Percentiles rank a stretch among this genome's conserved stretches.
These are phyloP conservation scores for Biscutella laevigata DNA, from an alignment of 441 rosid species.

Conservation along the genomic window DNA sequence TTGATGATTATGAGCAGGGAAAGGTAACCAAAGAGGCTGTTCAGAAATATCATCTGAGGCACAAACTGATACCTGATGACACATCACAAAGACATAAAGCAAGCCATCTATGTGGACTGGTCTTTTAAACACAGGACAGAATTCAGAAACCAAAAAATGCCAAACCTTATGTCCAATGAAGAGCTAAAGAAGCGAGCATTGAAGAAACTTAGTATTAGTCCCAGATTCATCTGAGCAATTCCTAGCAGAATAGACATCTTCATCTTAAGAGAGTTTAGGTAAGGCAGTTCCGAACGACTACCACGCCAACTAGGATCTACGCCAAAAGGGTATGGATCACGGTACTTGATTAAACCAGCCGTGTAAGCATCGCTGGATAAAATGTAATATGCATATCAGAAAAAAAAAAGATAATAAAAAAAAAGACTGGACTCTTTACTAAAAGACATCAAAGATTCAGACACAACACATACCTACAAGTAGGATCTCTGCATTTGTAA, in stretches of 20 bases:
- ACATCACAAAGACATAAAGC: slow-evolving; percentile 4
- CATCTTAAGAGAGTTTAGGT: slow-evolving; percentile 91
- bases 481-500: slow-evolving; percentile 72
- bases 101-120: slow-evolving; percentile 2
- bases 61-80: slow-evolving; percentile 81
- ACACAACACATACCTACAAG: slow-evolving; percentile 53
- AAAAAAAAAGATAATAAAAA: neutral
- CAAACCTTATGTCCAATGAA: slow-evolving; percentile 73
- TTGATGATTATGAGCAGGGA: slow-evolving; percentile 80
- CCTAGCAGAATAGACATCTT: slow-evolving; percentile 96
- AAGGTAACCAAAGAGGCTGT: slow-evolving; percentile 88
- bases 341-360: slow-evolving; percentile 65
- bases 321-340: slow-evolving; percentile 87
- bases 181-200: slow-evolving; percentile 71
- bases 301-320: slow-evolving; percentile 99
- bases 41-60: slow-evolving; percentile 92
- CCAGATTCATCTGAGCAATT: slow-evolving; percentile 85
- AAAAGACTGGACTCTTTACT: neutral
- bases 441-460: neutral
- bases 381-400: slow-evolving; percentile 14
- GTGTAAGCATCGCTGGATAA: slow-evolving; percentile 61
- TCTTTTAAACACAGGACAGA: neutral
- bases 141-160: neutral
- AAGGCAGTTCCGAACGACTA: slow-evolving; percentile 91
- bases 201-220: slow-evolving; percentile 78